These are phyloP conservation scores for Rubus parviflorus DNA, from an alignment of 306 rosid genomes.

Conservation along the genomic window DNA sequence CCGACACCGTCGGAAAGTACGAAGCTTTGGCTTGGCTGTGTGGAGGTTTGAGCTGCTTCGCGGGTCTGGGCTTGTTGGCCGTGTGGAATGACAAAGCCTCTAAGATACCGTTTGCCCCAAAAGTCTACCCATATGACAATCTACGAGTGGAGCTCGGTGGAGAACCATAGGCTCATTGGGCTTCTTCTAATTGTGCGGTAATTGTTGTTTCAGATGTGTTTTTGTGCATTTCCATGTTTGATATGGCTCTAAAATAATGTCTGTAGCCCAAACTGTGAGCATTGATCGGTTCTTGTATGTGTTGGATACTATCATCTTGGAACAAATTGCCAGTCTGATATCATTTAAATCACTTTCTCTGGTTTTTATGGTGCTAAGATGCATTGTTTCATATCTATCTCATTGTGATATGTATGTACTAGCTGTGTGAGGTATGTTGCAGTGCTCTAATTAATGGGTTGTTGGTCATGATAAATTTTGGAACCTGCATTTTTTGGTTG, in stretches of 20 bases:
- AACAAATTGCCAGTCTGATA: background rate
- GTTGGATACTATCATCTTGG: background rate
- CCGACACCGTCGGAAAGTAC: constrained; percentile 94
- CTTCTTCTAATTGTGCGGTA: constrained; percentile 24
- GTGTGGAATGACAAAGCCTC: constrained; percentile 95
- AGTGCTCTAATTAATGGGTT: background rate
- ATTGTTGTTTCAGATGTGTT: constrained; percentile 39
- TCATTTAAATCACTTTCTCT: background rate
- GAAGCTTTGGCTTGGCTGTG: constrained; percentile 98
- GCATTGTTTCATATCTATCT: background rate
- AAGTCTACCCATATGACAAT: constrained; percentile 88
- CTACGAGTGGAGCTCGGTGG: constrained; percentile 91
- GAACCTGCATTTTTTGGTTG: background rate
- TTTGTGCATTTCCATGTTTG: constrained; percentile 32
- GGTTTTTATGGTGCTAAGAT: background rate
- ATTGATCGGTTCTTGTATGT: background rate
- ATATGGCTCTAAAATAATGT: constrained; percentile 34
- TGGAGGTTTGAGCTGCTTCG: constrained; percentile 85
- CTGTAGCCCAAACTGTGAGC: constrained; percentile 18
- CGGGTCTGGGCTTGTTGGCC: constrained; percentile 66
- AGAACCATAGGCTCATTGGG: constrained; percentile 54
- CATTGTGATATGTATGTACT: background rate
- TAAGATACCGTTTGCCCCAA: constrained; percentile 79
- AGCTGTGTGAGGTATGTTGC: background rate
- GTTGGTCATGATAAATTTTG: background rate